Conservation (phyloP, 306 rosid genomes). For the Cajanus cajan region DNA sequence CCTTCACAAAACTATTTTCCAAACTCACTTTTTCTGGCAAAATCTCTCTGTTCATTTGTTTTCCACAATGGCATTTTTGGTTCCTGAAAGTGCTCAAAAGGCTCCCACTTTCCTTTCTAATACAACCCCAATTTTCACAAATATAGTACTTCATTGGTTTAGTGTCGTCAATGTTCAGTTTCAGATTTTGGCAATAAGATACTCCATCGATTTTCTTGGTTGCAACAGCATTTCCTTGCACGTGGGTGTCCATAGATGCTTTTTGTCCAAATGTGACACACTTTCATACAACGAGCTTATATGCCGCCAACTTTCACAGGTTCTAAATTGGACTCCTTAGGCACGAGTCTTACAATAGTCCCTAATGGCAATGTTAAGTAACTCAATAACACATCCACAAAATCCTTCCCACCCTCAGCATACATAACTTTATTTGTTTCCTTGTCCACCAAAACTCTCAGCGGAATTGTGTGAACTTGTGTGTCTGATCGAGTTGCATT, state of each 20-base stretch:
- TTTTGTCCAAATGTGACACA: neutral
- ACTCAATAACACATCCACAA: no score
- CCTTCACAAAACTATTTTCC: neutral
- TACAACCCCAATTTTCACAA: neutral
- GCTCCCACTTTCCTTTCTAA: neutral
- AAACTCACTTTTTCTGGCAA: accelerated
- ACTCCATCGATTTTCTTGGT: conserved; percentile 18
- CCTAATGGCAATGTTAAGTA: no score
- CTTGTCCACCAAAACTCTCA: neutral
- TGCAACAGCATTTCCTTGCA: neutral
- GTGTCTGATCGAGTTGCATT: no score
- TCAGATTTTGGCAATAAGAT: neutral
- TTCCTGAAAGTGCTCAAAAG: neutral
- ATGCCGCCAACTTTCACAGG: neutral
- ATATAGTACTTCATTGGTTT: neutral
- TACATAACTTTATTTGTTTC: neutral
- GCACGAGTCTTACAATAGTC: neutral
- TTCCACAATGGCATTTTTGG: neutral
- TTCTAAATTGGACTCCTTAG: neutral
- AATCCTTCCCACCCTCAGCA: no score
- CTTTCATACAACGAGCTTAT: no score
- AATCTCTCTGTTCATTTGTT: neutral
- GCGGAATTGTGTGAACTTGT: neutral
- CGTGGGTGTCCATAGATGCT: neutral
- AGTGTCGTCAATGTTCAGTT: neutral